Evolutionary conservation across 805 yeast genomes (phyloP), one percentile per base, ranked within the genome.

Genomic region (Kazachstania taianensis): DNA sequence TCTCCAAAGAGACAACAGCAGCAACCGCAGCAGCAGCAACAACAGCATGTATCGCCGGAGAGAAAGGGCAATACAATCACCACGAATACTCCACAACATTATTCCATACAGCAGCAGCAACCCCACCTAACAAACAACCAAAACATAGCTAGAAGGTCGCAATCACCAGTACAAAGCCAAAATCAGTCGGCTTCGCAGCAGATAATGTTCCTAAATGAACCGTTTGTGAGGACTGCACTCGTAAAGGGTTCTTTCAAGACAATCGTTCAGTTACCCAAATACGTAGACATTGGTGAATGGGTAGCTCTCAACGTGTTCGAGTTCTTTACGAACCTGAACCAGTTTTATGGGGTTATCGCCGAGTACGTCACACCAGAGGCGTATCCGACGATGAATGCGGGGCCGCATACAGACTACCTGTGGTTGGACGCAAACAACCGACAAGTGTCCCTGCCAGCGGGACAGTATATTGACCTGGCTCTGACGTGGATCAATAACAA

Each of bases 181-280:
- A 15, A 5, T 16, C 37, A 37, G 30, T 38, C 42, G 28, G 50
- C 40, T 28, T 45, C 42, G 13, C 54, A 53, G 34, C 57, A 59
- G 34, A 33, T 49, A 1, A 55, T 92, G 37, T 92, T 87, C 52
- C 56, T 92, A 46, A 78, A 92, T 52, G 95, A 87, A 48, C 97
- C 96, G 10, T 92, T 82, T 57, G 92, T 87, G 5, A 78, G 87
- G 42, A 84, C 96, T 0, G 94, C 97, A 0, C 65, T 92, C 24
- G 98, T 94, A 14, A 92, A 89, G 54, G 99, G 99, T 13, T 82
- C 95, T 0, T 92, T 86, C 65, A 86, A 83, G 52, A 87, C 98
- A 1, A 92, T 92, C 45, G 96, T 92, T 1, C 94, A 84, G 53
- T 66, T 85, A 16, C 98, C 99, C 14, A 85, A 84, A 53, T 89